Evolutionary conservation across 2,329 filamentous ascomycete species (phyloP).

Genomic region (Cephalotrichum gorgonifer): DNA sequence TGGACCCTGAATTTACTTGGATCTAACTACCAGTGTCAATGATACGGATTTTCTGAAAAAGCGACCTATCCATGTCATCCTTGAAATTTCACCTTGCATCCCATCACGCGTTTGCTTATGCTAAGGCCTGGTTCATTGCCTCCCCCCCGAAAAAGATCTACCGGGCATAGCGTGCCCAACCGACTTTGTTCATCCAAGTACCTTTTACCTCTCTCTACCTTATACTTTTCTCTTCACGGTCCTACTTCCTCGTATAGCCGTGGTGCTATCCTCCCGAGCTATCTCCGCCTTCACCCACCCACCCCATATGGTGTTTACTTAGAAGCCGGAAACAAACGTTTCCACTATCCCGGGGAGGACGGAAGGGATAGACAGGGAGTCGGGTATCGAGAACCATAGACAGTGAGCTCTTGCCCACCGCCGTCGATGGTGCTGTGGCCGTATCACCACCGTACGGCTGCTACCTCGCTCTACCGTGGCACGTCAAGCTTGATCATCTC

Average conservation of each 20-base stretch:
- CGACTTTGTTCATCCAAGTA: too few species aligned
- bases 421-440: constrained; percentile 1
- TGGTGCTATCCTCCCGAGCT: neutral
- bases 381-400: neutral
- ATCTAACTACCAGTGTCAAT: too few species aligned
- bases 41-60: neutral
- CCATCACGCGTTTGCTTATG: constrained; percentile 1
- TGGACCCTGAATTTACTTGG: too few species aligned
- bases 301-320: neutral
- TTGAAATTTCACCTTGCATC: neutral
- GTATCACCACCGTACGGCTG: constrained; percentile 1
- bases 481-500: neutral
- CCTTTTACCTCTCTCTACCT: too few species aligned
- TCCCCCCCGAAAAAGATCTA: neutral
- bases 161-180: too few species aligned
- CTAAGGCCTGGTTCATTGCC: neutral
- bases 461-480: neutral
- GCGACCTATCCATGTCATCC: neutral
- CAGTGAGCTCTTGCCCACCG: neutral
- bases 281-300: neutral
- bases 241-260: neutral
- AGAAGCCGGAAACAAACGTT: neutral
- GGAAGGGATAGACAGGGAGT: neutral
- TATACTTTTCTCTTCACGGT: neutral
- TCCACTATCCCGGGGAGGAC: neutral